A percentile compares a stretch with the other conserved stretches of the same genome.
These are phyloP conservation scores for Meripilus lineatus DNA, from an alignment of 1,284 basidiomycete genomes.

Conservation along the genomic window DNA sequence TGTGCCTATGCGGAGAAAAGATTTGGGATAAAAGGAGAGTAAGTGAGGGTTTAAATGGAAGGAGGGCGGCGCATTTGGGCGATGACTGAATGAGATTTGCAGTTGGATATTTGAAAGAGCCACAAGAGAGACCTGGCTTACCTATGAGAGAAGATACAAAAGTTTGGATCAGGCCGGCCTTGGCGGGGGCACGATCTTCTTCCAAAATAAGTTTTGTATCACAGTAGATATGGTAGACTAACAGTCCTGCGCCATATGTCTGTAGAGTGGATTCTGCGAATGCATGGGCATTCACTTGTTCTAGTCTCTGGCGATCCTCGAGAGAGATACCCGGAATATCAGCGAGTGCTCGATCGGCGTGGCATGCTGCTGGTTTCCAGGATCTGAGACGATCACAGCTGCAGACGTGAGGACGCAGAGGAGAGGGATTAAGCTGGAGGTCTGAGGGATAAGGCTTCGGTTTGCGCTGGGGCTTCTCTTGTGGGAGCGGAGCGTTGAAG, in stretches of 20 bases:
- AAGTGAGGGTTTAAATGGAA: too few relatives aligned
- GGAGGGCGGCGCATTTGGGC: too few relatives aligned
- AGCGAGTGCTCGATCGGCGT: neutral
- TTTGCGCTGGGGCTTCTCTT: too few relatives aligned
- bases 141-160: constrained; percentile 15
- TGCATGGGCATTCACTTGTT: constrained; percentile 4
- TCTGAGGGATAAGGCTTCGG: constrained; percentile 3
- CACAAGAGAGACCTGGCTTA: too few relatives aligned
- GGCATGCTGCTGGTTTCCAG: too few relatives aligned
- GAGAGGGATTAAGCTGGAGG: constrained; percentile 9
- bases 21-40: too few relatives aligned
- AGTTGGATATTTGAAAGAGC: too few relatives aligned
- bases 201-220: constrained; percentile 21
- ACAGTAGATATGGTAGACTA: constrained; percentile 28
- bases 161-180: constrained; percentile 4
- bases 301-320: too few relatives aligned
- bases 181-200: constrained; percentile 12
- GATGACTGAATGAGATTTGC: too few relatives aligned
- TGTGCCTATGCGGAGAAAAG: too few relatives aligned
- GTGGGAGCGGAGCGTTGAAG: too few relatives aligned
- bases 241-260: constrained; percentile 25
- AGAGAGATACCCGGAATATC: too few relatives aligned
- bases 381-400: constrained; percentile 11
- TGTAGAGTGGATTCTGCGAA: constrained; percentile 21
- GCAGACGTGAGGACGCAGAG: constrained; percentile 1